phyloP scores from a whole-genome alignment of 1,284 basidiomycete species.

The Naganishia albida region DNA sequence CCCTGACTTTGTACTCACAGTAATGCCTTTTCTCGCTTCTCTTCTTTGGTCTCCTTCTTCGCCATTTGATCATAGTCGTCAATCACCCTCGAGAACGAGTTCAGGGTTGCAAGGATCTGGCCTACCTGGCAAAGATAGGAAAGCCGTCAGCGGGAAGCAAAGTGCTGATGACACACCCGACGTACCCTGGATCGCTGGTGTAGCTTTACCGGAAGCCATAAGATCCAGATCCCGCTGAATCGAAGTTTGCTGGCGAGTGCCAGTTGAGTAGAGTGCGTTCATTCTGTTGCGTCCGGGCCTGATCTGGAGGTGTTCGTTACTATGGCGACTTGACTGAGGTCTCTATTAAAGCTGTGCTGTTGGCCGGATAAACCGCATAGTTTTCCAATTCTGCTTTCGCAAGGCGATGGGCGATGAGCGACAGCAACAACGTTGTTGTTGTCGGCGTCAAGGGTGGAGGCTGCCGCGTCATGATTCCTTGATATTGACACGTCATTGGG shows the following conservation, averaged over 20 bases:
- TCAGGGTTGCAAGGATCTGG: constrained; percentile 88
- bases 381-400: no score
- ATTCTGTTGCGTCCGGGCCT: constrained; percentile 55
- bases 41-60: constrained; percentile 86
- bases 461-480: no score
- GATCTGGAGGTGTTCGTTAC: no score
- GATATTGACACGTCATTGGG: no score
- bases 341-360: no score
- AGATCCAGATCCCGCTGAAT: constrained; percentile 82
- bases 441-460: no score
- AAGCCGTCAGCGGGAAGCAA: no score
- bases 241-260: constrained; percentile 84
- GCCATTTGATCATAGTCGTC: constrained; percentile 97
- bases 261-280: constrained; percentile 92
- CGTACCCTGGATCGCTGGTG: constrained; percentile 78
- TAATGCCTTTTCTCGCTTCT: constrained; percentile 90
- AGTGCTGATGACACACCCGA: constrained; percentile 33
- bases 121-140: constrained; percentile 57
- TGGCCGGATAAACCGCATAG: no score
- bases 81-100: constrained; percentile 86
- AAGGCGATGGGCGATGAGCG: no score
- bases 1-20: constrained; percentile 59
- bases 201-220: constrained; percentile 72
- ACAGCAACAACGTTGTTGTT: no score
- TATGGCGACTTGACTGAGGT: no score